phyloP scores from a whole-genome alignment of 495 filamentous ascomycete species.

The Hyaloscypha hepaticicola region DNA sequence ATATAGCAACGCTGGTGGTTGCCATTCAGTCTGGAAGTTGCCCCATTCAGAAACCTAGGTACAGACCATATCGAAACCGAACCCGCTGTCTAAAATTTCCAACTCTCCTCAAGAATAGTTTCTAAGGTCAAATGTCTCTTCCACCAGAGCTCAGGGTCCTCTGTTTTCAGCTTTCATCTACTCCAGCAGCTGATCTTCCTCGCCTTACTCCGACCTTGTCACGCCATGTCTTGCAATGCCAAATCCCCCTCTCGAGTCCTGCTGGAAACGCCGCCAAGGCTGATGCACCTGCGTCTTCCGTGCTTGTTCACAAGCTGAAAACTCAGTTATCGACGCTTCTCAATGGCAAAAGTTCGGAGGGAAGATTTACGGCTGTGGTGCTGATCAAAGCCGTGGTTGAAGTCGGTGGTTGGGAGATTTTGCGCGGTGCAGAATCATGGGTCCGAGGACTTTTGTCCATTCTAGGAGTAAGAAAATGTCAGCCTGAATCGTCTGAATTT shows the following conservation, averaged over 20 bases:
- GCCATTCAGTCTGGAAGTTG: neutral
- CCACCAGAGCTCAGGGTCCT: conserved; percentile 54
- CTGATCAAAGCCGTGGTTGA: conserved; percentile 80
- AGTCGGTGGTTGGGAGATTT: conserved; percentile 73
- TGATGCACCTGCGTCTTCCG: conserved; percentile 56
- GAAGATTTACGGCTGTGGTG: conserved; percentile 72
- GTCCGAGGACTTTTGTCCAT: conserved; percentile 68
- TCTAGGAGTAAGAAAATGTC: conserved; percentile 53
- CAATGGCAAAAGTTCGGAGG: conserved; percentile 66
- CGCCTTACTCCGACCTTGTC: conserved; percentile 60
- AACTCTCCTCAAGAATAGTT: neutral
- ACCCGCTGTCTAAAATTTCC: neutral
- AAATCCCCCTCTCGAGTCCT: conserved; percentile 53
- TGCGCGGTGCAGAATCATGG: conserved; percentile 69
- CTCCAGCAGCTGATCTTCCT: conserved; percentile 62
- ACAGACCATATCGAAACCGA: neutral
- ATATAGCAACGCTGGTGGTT: neutral
- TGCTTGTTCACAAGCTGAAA: conserved; percentile 74
- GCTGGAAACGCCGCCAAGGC: conserved; percentile 44
- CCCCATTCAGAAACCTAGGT: neutral
- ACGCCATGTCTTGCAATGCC: conserved; percentile 59
- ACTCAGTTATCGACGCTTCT: conserved; percentile 74
- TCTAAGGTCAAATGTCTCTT: conserved; percentile 24
- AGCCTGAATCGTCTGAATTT: neutral
- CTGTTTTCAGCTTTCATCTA: conserved; percentile 64